phyloP scores from a whole-genome alignment of 1,284 basidiomycete genomes.

The Moesziomyces sp. region DNA sequence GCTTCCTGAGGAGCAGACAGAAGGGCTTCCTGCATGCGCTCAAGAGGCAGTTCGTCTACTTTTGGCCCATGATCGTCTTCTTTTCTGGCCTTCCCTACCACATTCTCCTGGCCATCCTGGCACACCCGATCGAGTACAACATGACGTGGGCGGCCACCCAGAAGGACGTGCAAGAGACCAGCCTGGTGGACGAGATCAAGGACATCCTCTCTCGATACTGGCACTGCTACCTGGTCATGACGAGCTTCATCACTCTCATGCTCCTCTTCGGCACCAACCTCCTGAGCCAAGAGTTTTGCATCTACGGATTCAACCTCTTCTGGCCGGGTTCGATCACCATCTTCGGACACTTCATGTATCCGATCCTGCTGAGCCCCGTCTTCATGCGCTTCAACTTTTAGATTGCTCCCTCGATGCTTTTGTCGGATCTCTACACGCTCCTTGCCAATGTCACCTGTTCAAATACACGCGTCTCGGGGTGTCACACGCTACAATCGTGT shows the following conservation, averaged over 20 bases:
- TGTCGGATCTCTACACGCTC: too few relatives aligned
- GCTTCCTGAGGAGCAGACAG: conserved; percentile 81
- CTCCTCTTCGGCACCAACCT: conserved; percentile 73
- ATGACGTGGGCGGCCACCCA: conserved; percentile 75
- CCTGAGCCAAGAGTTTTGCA: conserved; percentile 75
- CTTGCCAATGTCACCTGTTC: too few relatives aligned
- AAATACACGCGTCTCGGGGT: too few relatives aligned
- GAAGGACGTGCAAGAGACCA: conserved; percentile 66
- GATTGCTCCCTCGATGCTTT: too few relatives aligned
- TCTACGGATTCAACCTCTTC: conserved; percentile 37
- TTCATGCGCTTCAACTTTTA: conserved; percentile 54
- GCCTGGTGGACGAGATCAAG: conserved; percentile 87
- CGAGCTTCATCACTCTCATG: conserved; percentile 74
- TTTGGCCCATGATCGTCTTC: conserved; percentile 73
- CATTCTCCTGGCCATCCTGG: conserved; percentile 78
- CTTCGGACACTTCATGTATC: conserved; percentile 43
- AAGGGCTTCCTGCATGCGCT: conserved; percentile 73
- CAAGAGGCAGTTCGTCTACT: conserved; percentile 78
- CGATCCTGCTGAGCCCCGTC: conserved; percentile 43
- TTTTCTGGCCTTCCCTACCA: conserved; percentile 40
- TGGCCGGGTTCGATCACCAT: conserved; percentile 32
- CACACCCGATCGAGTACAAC: conserved; percentile 84
- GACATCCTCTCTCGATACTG: conserved; percentile 71
- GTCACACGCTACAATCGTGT: too few relatives aligned
- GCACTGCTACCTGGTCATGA: conserved; percentile 71